Percentiles rank a stretch among this genome's conserved stretches.
These are phyloP conservation scores for Thermomyces lanuginosus DNA, from an alignment of 2,329 filamentous ascomycete genomes.

Conservation along the genomic window DNA sequence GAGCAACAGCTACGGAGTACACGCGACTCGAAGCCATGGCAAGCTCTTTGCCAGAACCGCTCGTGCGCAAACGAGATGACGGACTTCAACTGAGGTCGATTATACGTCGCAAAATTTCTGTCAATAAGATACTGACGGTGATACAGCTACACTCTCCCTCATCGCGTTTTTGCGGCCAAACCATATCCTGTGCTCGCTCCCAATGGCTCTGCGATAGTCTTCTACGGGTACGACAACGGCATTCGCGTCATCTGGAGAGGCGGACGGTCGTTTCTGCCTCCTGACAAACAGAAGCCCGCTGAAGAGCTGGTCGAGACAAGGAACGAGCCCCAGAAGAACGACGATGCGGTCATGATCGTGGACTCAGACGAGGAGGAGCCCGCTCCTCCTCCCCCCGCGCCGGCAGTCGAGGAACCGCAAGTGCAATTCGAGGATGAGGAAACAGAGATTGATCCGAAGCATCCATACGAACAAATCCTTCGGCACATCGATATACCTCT, in stretches of 20 bases:
- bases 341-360: conserved; percentile 38
- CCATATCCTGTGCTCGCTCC: conserved; percentile 42
- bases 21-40: conserved; percentile 18
- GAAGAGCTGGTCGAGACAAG: conserved; percentile 12
- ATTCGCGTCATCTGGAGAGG: conserved; percentile 45
- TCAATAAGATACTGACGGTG: conserved; percentile 1
- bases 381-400: conserved; percentile 15
- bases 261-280: conserved; percentile 32
- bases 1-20: too few species aligned
- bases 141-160: conserved; percentile 42
- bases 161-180: conserved; percentile 39
- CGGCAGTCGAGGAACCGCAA: conserved; percentile 1
- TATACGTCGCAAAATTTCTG: not conserved
- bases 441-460: conserved; percentile 38
- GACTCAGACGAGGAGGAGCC: conserved; percentile 43
- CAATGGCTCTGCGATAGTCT: conserved; percentile 45
- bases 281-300: conserved; percentile 10
- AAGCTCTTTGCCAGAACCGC: conserved; percentile 20
- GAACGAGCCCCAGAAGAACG: conserved; percentile 11
- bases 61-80: conserved; percentile 23
- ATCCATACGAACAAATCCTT: conserved; percentile 38
- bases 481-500: conserved; percentile 40
- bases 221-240: conserved; percentile 44
- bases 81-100: conserved; percentile 28
- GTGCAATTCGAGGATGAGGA: conserved; percentile 36